Percentiles rank a stretch among this genome's conserved stretches.
Conservation (phyloP, 2,329 filamentous ascomycete genomes). For the Fusarium sp. region DNA sequence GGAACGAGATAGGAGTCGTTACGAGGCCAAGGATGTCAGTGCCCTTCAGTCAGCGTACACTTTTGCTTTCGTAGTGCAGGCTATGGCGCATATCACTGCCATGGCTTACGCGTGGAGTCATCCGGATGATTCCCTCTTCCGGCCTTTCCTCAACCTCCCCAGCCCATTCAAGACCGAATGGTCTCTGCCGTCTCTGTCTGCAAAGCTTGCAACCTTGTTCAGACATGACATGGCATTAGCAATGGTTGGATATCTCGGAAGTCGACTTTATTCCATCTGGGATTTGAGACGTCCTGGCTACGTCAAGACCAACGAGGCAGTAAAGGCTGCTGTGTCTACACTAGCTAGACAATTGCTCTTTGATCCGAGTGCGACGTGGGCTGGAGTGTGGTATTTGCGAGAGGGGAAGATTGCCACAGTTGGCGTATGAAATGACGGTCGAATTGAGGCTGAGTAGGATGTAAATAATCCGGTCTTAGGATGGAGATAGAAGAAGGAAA, state of each 20-base stretch:
- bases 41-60: neutral
- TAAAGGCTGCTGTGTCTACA: neutral
- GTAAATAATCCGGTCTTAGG: no score
- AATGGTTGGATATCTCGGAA: neutral
- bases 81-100: neutral
- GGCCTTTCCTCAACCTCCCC: no score
- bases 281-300: neutral
- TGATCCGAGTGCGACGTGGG: neutral
- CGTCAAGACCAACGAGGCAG: constrained; percentile 1
- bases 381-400: neutral
- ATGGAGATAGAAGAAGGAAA: neutral
- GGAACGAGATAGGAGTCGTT: neutral
- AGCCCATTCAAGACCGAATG: no score
- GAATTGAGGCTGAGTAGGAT: constrained; percentile 8
- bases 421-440: neutral
- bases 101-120: neutral
- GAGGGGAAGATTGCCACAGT: neutral
- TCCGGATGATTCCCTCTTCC: neutral
- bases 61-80: neutral
- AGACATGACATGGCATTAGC: neutral
- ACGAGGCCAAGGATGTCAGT: neutral
- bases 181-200: no score
- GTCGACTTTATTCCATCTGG: neutral
- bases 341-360: neutral
- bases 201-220: no score